These are phyloP conservation scores for Artemisia argyi DNA, from an alignment of 129 eudicot genomes.

Conservation along the genomic window DNA sequence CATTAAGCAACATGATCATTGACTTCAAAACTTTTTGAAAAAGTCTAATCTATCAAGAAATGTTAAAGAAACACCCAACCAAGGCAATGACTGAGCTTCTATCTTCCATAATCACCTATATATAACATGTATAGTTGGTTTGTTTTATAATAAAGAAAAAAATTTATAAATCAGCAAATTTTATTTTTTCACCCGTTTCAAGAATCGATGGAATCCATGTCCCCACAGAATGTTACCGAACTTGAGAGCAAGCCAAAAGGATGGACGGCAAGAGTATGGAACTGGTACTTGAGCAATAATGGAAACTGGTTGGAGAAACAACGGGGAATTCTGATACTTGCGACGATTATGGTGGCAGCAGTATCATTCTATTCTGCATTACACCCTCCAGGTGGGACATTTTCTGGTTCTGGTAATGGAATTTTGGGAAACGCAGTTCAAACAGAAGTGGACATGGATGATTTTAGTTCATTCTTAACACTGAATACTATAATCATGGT, in stretches of 20 bases:
- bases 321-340: constrained; percentile 28
- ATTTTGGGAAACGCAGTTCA: constrained; percentile 31
- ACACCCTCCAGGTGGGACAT: constrained; percentile 36
- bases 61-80: constrained; percentile 16
- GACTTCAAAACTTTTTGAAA: constrained; percentile 16
- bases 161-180: not conserved
- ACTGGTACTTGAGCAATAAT: constrained; percentile 12
- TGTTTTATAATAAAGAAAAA: not conserved
- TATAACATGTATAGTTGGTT: not conserved
- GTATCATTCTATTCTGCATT: constrained; percentile 21
- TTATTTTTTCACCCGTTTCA: not conserved
- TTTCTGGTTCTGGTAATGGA: constrained; percentile 16
- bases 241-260: constrained; percentile 1
- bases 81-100: constrained; percentile 1
- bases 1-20: constrained; percentile 16
- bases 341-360: constrained; percentile 20
- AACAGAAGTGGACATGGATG: constrained; percentile 7
- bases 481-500: constrained; percentile 33
- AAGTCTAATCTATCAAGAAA: constrained; percentile 11
- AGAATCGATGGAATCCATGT: not conserved
- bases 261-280: constrained; percentile 19
- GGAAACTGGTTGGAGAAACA: constrained; percentile 38
- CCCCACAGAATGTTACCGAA: not conserved
- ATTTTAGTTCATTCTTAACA: constrained; percentile 18
- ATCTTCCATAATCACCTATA: not conserved